Base-by-base conservation (phyloP, 1,284 basidiomycete genomes). In the Kalmanozyma brasiliensis region DNA sequence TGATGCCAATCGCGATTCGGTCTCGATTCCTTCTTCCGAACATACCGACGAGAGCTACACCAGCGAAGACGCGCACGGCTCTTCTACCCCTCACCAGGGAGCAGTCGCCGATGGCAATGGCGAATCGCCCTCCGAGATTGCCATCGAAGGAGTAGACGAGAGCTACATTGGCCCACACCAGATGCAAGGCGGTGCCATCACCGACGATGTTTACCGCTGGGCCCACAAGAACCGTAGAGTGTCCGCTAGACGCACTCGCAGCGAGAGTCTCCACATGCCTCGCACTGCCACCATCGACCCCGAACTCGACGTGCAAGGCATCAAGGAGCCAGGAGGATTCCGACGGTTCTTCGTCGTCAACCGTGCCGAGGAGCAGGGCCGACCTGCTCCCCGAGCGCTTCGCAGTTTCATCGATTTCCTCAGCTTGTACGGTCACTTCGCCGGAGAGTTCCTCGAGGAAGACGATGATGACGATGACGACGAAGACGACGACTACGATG, bases 351-450 rank as follows among this genome's bases (percentile, higher is more conserved):
- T 77, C 43, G 63, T 81, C 37, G 53, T 74, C 41, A 59, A 47
- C 23, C 76, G 78, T 34, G 79, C 79, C 2, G 68, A 68, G 14
- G 68, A 73, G 38, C 74, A 78, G 53, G 79, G 79, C 16, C 65
- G 76, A 13, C 59, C 76, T 8, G 65, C 75, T 16, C 79, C 79
- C 3, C 47, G 79, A 23, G 79, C 77, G 5, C 49, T 81, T n/a
- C 64, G 74, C 43, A 76, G 71, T 57, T 81, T 81, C 41, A 77
- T 81, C 60, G 79, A 81, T 43, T 81, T 81, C 53, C 65, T 81
- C 29, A 76, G 66, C 52, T 53, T 79, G 16, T 81, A 81, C 49
- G 79, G 79, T 26, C 78, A 81, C 49, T 81, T 79, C 66, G 77
- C 74, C 22, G 78, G 77, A 34, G 78, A 80, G 44, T 68, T 75